Conservation (phyloP, 2,329 filamentous ascomycete species). For the Xylaria sp. region DNA sequence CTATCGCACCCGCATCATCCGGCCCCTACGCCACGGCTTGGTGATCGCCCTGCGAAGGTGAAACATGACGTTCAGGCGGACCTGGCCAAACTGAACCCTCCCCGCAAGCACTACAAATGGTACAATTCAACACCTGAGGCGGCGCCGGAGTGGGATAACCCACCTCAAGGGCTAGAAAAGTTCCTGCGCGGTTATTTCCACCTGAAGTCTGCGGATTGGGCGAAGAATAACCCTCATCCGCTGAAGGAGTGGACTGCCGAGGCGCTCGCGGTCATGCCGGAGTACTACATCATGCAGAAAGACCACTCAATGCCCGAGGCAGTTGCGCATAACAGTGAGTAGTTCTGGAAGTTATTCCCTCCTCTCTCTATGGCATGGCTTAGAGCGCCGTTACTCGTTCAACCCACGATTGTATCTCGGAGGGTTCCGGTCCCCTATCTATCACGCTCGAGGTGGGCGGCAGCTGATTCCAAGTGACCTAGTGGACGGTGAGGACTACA, state of each 20-base stretch:
- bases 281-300: conserved; percentile 71
- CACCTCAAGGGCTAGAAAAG: conserved; percentile 49
- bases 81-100: conserved; percentile 59
- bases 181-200: conserved; percentile 73
- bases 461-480: not conserved
- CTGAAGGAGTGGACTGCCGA: conserved; percentile 61
- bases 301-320: conserved; percentile 63
- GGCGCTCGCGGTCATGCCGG: conserved; percentile 64
- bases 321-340: conserved; percentile 53
- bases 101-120: conserved; percentile 73
- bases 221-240: conserved; percentile 57
- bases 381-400: too few relatives aligned
- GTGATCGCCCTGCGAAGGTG: conserved; percentile 21
- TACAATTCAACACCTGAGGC: conserved; percentile 62
- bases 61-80: conserved; percentile 58
- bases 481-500: conserved; percentile 55
- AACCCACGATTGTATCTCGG: too few relatives aligned
- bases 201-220: conserved; percentile 69
- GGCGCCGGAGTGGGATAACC: conserved; percentile 51
- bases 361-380: too few relatives aligned
- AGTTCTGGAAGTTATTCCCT: not conserved
- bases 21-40: conserved; percentile 53
- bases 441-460: too few relatives aligned
- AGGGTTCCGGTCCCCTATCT: too few relatives aligned
- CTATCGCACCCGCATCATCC: conserved; percentile 70